Conservation (phyloP, 129 eudicot genomes). For the Apium graveolens region DNA sequence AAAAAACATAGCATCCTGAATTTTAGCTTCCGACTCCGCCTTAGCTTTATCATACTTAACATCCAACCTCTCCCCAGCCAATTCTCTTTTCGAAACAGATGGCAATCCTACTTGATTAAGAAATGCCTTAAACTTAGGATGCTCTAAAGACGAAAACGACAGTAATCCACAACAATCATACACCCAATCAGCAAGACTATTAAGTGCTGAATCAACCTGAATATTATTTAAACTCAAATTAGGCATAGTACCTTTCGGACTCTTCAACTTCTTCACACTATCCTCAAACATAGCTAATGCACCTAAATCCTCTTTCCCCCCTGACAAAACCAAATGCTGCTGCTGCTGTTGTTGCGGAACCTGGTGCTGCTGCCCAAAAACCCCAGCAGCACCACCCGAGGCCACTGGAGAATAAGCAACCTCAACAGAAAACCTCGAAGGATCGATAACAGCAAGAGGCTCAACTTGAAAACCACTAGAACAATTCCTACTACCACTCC, state of each 20-base stretch:
- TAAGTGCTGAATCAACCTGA: slow-evolving; percentile 63
- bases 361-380: slow-evolving; percentile 15
- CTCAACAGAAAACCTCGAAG: slow-evolving; percentile 38
- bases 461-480: slow-evolving; percentile 31
- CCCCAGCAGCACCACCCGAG: slow-evolving; percentile 24
- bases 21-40: slow-evolving; percentile 62
- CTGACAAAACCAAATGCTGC: slow-evolving; percentile 53
- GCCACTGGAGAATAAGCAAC: slow-evolving; percentile 38
- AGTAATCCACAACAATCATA: slow-evolving; percentile 81
- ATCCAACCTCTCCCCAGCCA: slow-evolving; percentile 64
- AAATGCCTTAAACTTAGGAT: slow-evolving; percentile 70
- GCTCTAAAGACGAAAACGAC: slow-evolving; percentile 77
- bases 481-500: slow-evolving; percentile 19
- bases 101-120: slow-evolving; percentile 75
- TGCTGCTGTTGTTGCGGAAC: slow-evolving; percentile 17
- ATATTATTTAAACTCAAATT: slow-evolving; percentile 55
- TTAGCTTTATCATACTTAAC: slow-evolving; percentile 57
- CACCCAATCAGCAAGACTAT: slow-evolving; percentile 72
- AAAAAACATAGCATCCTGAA: slow-evolving; percentile 83
- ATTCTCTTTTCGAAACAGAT: slow-evolving; percentile 42
- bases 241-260: slow-evolving; percentile 58
- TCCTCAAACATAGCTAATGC: slow-evolving; percentile 87
- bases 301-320: slow-evolving; percentile 86
- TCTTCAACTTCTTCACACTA: slow-evolving; percentile 79
- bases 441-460: slow-evolving; percentile 49